Conservation (phyloP, 129 eudicot species). For the Mikania micrantha region DNA sequence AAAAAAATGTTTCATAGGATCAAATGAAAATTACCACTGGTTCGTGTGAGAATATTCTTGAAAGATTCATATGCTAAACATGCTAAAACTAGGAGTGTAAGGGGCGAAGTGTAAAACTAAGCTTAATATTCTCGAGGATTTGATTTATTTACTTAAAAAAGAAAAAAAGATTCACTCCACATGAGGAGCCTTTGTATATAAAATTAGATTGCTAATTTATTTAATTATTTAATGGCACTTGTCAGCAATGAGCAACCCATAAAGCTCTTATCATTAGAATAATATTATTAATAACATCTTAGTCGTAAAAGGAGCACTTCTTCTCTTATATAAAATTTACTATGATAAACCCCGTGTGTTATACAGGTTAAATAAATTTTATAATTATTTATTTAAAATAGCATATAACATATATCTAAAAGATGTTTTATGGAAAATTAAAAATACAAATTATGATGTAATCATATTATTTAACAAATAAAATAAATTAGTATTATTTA, state of each 20-base stretch:
- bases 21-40: too few species aligned
- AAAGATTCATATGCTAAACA: background rate
- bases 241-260: background rate
- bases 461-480: too few species aligned
- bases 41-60: background rate
- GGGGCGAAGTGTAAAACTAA: constrained; percentile 3
- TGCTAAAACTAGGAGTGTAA: too few species aligned
- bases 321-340: background rate
- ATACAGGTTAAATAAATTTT: too few species aligned
- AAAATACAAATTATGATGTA: too few species aligned
- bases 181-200: constrained; percentile 1
- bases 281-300: background rate
- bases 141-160: background rate
- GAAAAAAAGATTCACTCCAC: constrained; percentile 8
- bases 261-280: background rate
- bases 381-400: too few species aligned
- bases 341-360: too few species aligned
- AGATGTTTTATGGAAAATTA: too few species aligned
- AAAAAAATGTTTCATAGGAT: too few species aligned
- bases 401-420: too few species aligned
- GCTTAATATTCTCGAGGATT: background rate
- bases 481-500: too few species aligned
- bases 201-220: background rate
- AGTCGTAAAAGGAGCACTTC: background rate
- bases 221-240: background rate